A percentile compares a stretch with the other conserved stretches of the same genome.
Conservation (phyloP, 306 rosid genomes). For the Fragaria nilgerrensis region DNA sequence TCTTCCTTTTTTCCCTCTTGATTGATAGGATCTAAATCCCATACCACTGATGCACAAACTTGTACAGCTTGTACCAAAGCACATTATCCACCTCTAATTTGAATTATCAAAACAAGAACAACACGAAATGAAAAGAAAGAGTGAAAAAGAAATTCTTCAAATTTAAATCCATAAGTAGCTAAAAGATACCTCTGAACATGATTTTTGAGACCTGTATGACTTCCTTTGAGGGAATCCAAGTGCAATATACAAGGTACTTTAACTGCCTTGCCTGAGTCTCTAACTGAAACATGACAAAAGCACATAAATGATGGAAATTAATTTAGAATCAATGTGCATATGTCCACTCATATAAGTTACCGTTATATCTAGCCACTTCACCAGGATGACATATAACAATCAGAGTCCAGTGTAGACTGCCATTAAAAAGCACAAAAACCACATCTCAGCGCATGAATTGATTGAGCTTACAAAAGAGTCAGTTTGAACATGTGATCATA, state of each 20-base stretch:
- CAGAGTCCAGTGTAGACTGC: constrained; percentile 93
- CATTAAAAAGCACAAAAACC: constrained; percentile 31
- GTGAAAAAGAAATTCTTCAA: not conserved
- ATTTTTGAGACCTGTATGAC: constrained; percentile 79
- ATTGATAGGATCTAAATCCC: not conserved
- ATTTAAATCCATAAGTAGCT: constrained; percentile 19
- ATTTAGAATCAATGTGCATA: not conserved
- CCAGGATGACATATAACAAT: constrained; percentile 91
- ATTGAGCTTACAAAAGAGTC: constrained; percentile 22
- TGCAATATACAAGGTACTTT: constrained; percentile 87
- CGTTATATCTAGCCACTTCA: constrained; percentile 63
- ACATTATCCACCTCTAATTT: not conserved
- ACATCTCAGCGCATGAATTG: constrained; percentile 31
- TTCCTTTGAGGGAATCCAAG: constrained; percentile 98
- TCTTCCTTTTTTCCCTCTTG: not conserved
- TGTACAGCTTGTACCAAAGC: not conserved
- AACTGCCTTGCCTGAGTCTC: constrained; percentile 40
- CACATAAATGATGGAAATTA: constrained; percentile 16
- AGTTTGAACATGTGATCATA: constrained; percentile 34
- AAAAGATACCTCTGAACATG: constrained; percentile 78
- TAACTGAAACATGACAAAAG: constrained; percentile 51
- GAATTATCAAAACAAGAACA: not conserved
- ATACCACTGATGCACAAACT: not conserved
- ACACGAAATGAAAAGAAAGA: not conserved
- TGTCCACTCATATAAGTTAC: constrained; percentile 36